These are phyloP conservation scores for Penstemon eatonii DNA, from an alignment of 257 asterid genomes.

Conservation along the genomic window DNA sequence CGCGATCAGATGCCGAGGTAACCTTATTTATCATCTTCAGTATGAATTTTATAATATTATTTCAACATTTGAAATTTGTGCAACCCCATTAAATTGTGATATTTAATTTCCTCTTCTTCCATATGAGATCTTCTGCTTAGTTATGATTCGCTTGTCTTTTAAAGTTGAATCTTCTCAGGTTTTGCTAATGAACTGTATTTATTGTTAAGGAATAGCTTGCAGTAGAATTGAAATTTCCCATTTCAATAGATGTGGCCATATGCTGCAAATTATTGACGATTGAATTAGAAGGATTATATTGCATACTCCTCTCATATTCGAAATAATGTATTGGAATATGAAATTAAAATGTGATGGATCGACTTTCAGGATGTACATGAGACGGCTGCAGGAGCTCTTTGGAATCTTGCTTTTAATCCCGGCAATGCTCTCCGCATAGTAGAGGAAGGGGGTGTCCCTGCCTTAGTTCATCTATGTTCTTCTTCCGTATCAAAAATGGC, in stretches of 20 bases:
- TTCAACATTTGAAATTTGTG: constrained; percentile 12
- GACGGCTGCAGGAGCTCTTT: constrained; percentile 97
- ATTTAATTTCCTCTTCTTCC: background rate
- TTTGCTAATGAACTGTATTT: constrained; percentile 5
- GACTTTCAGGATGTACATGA: constrained; percentile 87
- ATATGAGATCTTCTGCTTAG: constrained; percentile 10
- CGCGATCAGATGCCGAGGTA: constrained; percentile 71
- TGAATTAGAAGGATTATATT: background rate
- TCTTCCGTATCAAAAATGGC: constrained; percentile 87
- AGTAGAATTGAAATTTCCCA: background rate
- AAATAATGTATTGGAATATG: constrained; percentile 13
- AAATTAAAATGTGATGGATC: constrained; percentile 6
- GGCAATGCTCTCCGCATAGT: constrained; percentile 87
- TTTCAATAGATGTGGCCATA: background rate
- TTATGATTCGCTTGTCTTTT: background rate
- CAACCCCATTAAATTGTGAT: background rate
- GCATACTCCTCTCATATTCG: background rate
- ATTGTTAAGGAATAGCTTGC: background rate
- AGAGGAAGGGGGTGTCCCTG: constrained; percentile 90
- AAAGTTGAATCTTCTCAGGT: background rate
- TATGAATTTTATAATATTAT: background rate
- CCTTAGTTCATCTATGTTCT: constrained; percentile 72
- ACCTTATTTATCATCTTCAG: constrained; percentile 25
- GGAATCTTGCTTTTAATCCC: constrained; percentile 94
- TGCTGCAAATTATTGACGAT: background rate